Evolutionary conservation across 2,329 filamentous ascomycete genomes (phyloP), one percentile per base, ranked within the genome.

Genomic region (Fusarium sp.): DNA sequence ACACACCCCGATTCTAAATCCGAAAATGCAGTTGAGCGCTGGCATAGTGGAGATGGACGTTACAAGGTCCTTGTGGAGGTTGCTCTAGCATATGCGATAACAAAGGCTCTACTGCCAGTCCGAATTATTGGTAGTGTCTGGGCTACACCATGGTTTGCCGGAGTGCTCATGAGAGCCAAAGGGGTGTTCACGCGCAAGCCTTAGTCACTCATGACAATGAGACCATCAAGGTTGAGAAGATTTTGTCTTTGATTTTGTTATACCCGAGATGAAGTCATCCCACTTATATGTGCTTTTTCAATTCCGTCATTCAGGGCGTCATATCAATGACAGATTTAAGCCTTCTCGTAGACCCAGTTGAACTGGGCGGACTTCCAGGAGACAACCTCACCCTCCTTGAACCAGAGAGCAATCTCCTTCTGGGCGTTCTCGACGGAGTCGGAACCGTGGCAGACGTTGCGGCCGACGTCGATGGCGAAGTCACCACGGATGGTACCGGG

Each of bases 381-480:
- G 84, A 94, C 84, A 80, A 97, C 82, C 84, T 98, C 96, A 77
- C 90, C 90, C 76, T 92, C 87, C 85, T 92, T 91, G 92, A 99
- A 99, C 96, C 96, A 99, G 82, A 98, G 91, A 79, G 91, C 92
- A 82, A 99, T 99, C 89, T 99, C 96, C 93, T 98, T 98, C 92
- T 98, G 90, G 85, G 96, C 96, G 87, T 90, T 97, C 91, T 99
- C 96, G 85, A 99, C 95, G 82, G 88, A 91, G 90, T 99, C 96
- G 84, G 94, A 98, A 83, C 96, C 96, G 91, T 99, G 96, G 93
- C 95, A 98, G 87, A 98, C 94, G 89, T 99, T 99, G 84, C 95
- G 94, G 86, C 96, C 96, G 81, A 84, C 81, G 66, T 85, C 90
- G 78, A 95, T 92, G 83, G 92, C 92, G 83, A 83, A 94, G 88